These are phyloP conservation scores for Epipyxis sp. DNA, from an alignment of 108 stramenopile species.

Conservation along the genomic window DNA sequence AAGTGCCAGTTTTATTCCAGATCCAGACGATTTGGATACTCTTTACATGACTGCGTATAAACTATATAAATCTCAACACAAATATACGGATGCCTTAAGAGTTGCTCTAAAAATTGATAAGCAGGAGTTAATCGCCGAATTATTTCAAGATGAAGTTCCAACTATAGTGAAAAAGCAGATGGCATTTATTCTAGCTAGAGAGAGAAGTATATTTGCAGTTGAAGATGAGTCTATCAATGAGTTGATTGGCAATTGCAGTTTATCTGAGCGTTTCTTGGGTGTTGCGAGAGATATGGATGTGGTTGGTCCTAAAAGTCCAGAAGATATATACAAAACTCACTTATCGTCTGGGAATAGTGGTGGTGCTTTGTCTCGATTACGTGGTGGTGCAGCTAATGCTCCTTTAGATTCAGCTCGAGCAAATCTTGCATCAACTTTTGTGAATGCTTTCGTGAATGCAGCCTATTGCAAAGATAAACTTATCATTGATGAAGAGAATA, in stretches of 20 bases:
- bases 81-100: slow-evolving; percentile 82
- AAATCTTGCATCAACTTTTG: slow-evolving; percentile 95
- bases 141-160: slow-evolving; percentile 55
- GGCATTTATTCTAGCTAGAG: slow-evolving; percentile 73
- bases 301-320: slow-evolving; percentile 88
- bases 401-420: slow-evolving; percentile 87
- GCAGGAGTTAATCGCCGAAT: slow-evolving; percentile 66
- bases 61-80: slow-evolving; percentile 74
- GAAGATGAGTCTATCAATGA: slow-evolving; percentile 74
- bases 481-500: slow-evolving; percentile 41
- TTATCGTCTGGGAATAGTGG: slow-evolving; percentile 45
- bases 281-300: slow-evolving; percentile 77
- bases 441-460: slow-evolving; percentile 98
- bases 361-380: background rate
- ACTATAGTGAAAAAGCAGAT: slow-evolving; percentile 57
- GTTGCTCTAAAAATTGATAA: slow-evolving; percentile 79
- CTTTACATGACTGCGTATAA: slow-evolving; percentile 80
- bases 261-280: slow-evolving; percentile 80
- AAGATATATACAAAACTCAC: slow-evolving; percentile 99
- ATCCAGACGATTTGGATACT: slow-evolving; percentile 79
- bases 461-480: slow-evolving; percentile 84
- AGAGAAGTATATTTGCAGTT: slow-evolving; percentile 44
- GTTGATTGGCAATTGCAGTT: slow-evolving; percentile 84
- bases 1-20: slow-evolving; percentile 87
- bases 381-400: background rate